These are phyloP conservation scores for Astrocystis sublimbata DNA, from an alignment of 495 filamentous ascomycete species.

Conservation along the genomic window DNA sequence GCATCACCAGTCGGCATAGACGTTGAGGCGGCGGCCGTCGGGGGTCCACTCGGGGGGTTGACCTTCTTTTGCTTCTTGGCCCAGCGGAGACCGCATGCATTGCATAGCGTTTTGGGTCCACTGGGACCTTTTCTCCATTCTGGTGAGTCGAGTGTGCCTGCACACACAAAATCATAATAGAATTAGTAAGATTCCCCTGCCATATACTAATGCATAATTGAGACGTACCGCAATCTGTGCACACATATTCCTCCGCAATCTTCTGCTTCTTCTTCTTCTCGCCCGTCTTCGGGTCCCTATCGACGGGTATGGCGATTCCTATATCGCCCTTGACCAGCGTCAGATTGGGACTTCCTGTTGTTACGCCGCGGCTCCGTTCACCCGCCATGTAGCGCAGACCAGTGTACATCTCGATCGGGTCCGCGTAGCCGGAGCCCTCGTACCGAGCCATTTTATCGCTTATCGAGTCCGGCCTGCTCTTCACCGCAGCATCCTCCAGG, in stretches of 20 bases:
- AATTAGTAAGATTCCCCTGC: not conserved
- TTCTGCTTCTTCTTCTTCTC: conserved; percentile 91
- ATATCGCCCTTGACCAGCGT: conserved; percentile 81
- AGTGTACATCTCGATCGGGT: conserved; percentile 92
- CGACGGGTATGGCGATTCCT: conserved; percentile 78
- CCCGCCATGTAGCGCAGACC: conserved; percentile 86
- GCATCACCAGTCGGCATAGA: conserved; percentile 17
- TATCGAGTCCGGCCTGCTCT: conserved; percentile 69
- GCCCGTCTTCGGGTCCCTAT: conserved; percentile 65
- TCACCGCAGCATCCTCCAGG: conserved; percentile 72
- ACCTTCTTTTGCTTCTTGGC: conserved; percentile 77
- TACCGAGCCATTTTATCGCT: conserved; percentile 74
- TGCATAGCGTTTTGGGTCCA: conserved; percentile 95
- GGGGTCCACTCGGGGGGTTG: conserved; percentile 24
- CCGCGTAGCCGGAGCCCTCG: conserved; percentile 73
- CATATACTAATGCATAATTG: not conserved
- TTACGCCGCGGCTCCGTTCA: conserved; percentile 85
- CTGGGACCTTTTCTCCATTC: conserved; percentile 96
- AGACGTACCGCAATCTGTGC: conserved; percentile 80
- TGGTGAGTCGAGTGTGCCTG: conserved; percentile 80
- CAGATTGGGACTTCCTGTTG: conserved; percentile 77
- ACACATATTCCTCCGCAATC: conserved; percentile 90
- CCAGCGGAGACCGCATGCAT: conserved; percentile 91
- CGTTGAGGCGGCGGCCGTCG: conserved; percentile 11
- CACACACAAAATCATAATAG: not conserved